A percentile compares a stretch with the other conserved stretches of the same genome.
phyloP scores from a whole-genome alignment of 2,329 filamentous ascomycete genomes.

The Aspergillus neoniger region DNA sequence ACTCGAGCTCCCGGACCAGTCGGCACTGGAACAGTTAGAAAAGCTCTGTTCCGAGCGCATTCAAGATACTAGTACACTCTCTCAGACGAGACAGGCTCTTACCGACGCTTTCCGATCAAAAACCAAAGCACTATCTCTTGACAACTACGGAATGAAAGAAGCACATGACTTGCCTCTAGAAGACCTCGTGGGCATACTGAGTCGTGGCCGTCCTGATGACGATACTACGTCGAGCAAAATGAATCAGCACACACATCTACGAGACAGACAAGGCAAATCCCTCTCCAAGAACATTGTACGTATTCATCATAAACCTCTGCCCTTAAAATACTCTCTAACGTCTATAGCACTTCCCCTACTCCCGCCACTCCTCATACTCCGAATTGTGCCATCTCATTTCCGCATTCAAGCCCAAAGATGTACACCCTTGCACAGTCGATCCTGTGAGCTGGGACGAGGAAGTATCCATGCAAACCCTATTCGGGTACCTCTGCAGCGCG shows the following conservation, averaged over 20 bases:
- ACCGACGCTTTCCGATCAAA: conserved; percentile 35
- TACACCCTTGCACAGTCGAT: conserved; percentile 80
- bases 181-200: conserved; percentile 36
- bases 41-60: conserved; percentile 51
- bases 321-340: conserved; percentile 11
- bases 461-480: conserved; percentile 67
- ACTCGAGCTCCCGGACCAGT: conserved; percentile 58
- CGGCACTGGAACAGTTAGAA: conserved; percentile 55
- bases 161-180: conserved; percentile 41
- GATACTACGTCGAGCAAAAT: background rate
- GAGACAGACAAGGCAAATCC: conserved; percentile 5
- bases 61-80: conserved; percentile 30
- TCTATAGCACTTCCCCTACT: conserved; percentile 72
- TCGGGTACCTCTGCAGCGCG: conserved; percentile 68
- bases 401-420: conserved; percentile 70
- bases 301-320: background rate
- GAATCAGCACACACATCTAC: background rate
- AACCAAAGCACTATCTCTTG: conserved; percentile 39
- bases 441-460: conserved; percentile 62
- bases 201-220: conserved; percentile 22
- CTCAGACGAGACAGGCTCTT: conserved; percentile 34
- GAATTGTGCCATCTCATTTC: conserved; percentile 73
- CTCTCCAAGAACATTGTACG: conserved; percentile 41
- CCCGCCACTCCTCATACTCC: conserved; percentile 81
- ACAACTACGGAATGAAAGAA: conserved; percentile 40